Evolutionary conservation across 345 rosid genomes (phyloP).

Genomic region (Dovyalis caffra): DNA sequence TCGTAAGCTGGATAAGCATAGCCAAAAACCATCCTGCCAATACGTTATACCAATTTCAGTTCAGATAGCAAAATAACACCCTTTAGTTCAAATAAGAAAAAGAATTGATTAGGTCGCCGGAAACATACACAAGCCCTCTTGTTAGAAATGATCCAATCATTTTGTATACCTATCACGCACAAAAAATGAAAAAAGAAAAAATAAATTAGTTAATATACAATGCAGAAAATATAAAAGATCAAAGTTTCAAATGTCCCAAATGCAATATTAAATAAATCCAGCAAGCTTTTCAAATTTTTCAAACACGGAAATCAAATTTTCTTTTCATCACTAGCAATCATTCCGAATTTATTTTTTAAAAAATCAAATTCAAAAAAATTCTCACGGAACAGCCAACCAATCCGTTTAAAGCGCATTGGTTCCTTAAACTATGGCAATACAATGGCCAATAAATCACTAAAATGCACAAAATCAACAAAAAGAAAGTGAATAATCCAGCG

Average conservation of each 20-base stretch:
- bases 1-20: conserved; percentile 69
- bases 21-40: conserved; percentile 50
- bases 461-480: neutral
- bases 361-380: neutral
- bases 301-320: no score
- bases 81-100: neutral
- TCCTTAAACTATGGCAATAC: neutral
- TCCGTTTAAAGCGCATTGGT: neutral
- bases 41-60: conserved; percentile 3
- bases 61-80: neutral
- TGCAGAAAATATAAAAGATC: neutral
- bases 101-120: neutral
- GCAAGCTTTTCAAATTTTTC: no score
- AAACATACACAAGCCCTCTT: conserved; percentile 36
- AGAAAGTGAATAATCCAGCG: neutral
- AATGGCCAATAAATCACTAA: neutral
- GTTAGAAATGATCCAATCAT: conserved; percentile 44
- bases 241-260: no score
- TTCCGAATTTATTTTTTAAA: neutral
- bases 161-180: conserved; percentile 14
- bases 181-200: neutral
- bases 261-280: no score
- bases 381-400: neutral
- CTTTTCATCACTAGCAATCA: no score
- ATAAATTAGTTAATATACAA: neutral